These are phyloP conservation scores for Aspergillus udagawae DNA, from an alignment of 2,329 filamentous ascomycete species.

Conservation along the genomic window DNA sequence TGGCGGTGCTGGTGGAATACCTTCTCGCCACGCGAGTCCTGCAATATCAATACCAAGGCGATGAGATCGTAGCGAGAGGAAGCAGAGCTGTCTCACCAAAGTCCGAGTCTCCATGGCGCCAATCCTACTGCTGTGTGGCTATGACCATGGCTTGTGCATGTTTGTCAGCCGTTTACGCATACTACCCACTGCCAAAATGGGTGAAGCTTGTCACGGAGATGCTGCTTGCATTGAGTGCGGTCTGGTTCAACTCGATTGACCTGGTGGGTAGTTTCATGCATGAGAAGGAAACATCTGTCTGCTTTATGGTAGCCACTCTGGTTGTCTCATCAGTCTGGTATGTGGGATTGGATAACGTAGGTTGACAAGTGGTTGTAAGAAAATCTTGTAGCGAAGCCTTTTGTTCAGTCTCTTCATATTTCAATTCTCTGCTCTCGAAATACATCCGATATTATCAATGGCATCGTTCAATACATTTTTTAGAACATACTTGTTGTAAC, in stretches of 20 bases:
- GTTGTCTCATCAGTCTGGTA: not conserved
- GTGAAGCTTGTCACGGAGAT: not conserved
- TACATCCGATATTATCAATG: not conserved
- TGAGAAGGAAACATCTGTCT: not conserved
- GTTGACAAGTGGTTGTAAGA: not conserved
- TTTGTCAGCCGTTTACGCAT: not conserved
- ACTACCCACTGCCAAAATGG: constrained; percentile 1
- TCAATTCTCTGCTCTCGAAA: not conserved
- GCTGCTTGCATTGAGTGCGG: not conserved
- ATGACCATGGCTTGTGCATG: not conserved
- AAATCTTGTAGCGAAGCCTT: too few species aligned
- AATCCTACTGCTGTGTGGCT: constrained; percentile 1
- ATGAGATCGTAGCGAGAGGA: not conserved
- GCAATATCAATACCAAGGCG: not conserved
- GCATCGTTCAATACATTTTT: not conserved
- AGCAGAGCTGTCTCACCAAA: not conserved
- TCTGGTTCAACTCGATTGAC: constrained; percentile 2
- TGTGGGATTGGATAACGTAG: constrained; percentile 1
- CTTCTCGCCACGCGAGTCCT: constrained; percentile 1
- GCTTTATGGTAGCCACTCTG: constrained; percentile 1
- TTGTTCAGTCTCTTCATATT: not conserved
- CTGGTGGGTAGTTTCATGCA: constrained; percentile 1
- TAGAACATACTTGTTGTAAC: not conserved
- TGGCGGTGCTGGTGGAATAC: not conserved
- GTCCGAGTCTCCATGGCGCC: constrained; percentile 1